These are phyloP conservation scores for Aspergillus sclerotialis DNA, from an alignment of 2,329 filamentous ascomycete species.

Conservation along the genomic window DNA sequence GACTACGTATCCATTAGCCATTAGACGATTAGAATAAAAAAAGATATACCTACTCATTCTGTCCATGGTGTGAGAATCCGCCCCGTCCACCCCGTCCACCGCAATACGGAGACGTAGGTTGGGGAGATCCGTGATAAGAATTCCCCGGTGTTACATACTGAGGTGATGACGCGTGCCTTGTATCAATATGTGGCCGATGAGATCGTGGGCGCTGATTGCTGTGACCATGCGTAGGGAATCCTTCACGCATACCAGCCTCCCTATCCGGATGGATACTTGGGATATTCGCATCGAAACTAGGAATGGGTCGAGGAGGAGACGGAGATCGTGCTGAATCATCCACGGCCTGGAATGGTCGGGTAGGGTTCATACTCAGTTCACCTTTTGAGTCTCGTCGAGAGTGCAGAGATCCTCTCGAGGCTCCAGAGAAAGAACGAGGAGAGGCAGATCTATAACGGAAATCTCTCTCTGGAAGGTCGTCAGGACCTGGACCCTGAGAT, in stretches of 20 bases:
- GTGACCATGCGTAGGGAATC: constrained; percentile 25
- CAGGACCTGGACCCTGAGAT: constrained; percentile 20
- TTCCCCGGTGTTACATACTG: constrained; percentile 50
- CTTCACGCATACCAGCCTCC: constrained; percentile 24
- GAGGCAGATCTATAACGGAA: constrained; percentile 27
- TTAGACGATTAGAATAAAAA: constrained; percentile 11
- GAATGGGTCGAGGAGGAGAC: constrained; percentile 27
- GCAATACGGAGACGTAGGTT: constrained; percentile 54
- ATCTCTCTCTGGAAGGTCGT: constrained; percentile 18
- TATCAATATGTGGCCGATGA: constrained; percentile 35
- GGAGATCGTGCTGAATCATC: constrained; percentile 22
- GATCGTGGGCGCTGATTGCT: constrained; percentile 27
- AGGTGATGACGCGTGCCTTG: constrained; percentile 52
- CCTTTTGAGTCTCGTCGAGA: constrained; percentile 17
- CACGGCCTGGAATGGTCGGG: constrained; percentile 21
- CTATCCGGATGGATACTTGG: constrained; percentile 22
- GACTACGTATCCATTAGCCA: constrained; percentile 46
- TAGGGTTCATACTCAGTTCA: constrained; percentile 19
- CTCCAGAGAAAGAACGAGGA: constrained; percentile 26
- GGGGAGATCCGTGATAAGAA: constrained; percentile 55
- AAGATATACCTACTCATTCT: constrained; percentile 43
- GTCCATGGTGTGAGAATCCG: constrained; percentile 36
- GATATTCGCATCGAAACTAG: constrained; percentile 26
- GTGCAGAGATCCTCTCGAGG: constrained; percentile 23
- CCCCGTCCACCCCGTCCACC: constrained; percentile 49